Percentiles rank a stretch among this genome's conserved stretches.
Conservation (phyloP, 1,284 basidiomycete genomes). For the Tranzscheliella williamsii region DNA sequence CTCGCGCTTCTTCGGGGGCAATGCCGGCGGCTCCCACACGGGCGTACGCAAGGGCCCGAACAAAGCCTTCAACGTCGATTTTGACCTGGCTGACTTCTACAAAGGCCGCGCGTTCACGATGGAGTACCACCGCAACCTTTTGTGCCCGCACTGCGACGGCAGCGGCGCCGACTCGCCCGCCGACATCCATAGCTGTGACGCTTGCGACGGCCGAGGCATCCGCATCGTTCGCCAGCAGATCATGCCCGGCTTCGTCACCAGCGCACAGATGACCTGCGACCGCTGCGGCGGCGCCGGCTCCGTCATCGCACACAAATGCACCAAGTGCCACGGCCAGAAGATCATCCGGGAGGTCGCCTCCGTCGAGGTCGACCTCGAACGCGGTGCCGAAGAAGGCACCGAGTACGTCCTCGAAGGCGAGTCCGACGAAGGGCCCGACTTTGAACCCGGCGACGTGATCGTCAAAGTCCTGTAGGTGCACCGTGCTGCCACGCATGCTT, state of each 20-base stretch:
- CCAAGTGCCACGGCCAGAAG: constrained; percentile 50
- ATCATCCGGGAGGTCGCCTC: constrained; percentile 46
- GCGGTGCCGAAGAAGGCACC: constrained; percentile 51
- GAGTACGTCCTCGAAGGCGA: constrained; percentile 54
- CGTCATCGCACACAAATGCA: constrained; percentile 48
- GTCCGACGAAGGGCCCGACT: constrained; percentile 54
- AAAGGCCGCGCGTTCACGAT: constrained; percentile 46
- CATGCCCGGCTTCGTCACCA: constrained; percentile 60
- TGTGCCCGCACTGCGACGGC: constrained; percentile 57
- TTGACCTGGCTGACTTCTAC: constrained; percentile 53
- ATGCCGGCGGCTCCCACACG: constrained; percentile 24
- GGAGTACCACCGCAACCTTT: constrained; percentile 47
- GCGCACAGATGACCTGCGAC: constrained; percentile 52
- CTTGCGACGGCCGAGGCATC: constrained; percentile 51
- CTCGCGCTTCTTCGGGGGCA: constrained; percentile 57
- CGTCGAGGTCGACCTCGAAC: constrained; percentile 53
- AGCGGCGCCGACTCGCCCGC: constrained; percentile 52
- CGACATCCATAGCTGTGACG: constrained; percentile 54
- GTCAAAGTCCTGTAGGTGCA: constrained; percentile 45
- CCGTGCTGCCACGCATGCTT: background rate
- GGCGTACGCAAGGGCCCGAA: constrained; percentile 48
- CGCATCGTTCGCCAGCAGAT: constrained; percentile 58
- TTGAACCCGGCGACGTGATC: constrained; percentile 56
- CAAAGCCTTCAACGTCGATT: constrained; percentile 55
- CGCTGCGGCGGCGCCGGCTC: constrained; percentile 51